Conservation (phyloP, 1,284 basidiomycete species). For the Volvariella volvacea region DNA sequence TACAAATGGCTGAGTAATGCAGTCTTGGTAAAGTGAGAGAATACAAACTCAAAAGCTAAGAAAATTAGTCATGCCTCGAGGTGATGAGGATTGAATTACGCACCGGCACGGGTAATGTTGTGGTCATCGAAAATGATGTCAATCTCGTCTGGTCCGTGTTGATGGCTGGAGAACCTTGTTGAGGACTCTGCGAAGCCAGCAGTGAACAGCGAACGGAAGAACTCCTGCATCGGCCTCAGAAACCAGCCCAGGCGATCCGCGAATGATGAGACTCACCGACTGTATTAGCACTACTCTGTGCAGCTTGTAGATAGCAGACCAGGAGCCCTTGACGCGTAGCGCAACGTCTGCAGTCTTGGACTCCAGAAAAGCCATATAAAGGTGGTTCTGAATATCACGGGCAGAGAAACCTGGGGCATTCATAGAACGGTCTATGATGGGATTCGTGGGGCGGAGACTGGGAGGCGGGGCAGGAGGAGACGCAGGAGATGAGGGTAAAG, state of each 20-base stretch:
- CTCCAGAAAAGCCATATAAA: slow-evolving; percentile 69
- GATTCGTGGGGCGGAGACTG: slow-evolving; percentile 5
- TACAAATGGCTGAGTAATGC: slow-evolving; percentile 25
- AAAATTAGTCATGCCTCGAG: not conserved
- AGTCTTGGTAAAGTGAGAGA: not conserved
- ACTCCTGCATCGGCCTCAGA: slow-evolving; percentile 43
- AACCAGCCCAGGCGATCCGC: slow-evolving; percentile 1
- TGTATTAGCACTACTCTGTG: slow-evolving; percentile 85
- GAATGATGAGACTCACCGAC: slow-evolving; percentile 46
- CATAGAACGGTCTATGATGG: slow-evolving; percentile 14
- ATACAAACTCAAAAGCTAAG: slow-evolving; percentile 56
- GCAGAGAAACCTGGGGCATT: slow-evolving; percentile 30
- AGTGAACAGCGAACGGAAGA: slow-evolving; percentile 81
- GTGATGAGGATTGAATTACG: slow-evolving; percentile 16
- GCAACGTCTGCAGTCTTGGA: slow-evolving; percentile 72
- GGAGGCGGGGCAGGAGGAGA: slow-evolving; percentile 14
- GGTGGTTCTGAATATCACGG: slow-evolving; percentile 56
- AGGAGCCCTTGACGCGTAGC: slow-evolving; percentile 61
- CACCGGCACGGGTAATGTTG: slow-evolving; percentile 81
- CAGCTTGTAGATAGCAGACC: slow-evolving; percentile 71
- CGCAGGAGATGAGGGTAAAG: slow-evolving; percentile 8
- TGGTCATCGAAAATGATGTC: slow-evolving; percentile 75
- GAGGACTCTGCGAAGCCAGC: slow-evolving; percentile 71
- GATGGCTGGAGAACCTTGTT: slow-evolving; percentile 18
- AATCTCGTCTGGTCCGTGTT: slow-evolving; percentile 35